phyloP scores from a whole-genome alignment of 805 yeast genomes.

The Metschnikowia cubensis region DNA sequence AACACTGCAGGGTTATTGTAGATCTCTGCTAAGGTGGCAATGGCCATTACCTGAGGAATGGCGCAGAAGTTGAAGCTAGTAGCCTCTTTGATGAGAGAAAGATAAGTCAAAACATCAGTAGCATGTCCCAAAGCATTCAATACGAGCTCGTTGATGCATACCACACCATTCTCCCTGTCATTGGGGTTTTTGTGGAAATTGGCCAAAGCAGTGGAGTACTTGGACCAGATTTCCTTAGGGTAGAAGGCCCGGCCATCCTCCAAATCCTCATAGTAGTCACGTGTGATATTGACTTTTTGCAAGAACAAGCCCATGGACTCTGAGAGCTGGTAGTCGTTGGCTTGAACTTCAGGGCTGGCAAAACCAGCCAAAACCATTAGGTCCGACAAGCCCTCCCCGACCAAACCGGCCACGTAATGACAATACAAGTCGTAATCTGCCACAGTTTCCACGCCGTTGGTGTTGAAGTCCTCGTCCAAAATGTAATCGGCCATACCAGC shows the following conservation, averaged over 20 bases:
- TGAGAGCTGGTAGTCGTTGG: constrained; percentile 53
- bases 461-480: constrained; percentile 69
- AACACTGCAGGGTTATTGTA: constrained; percentile 77
- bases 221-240: constrained; percentile 92
- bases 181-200: constrained; percentile 48
- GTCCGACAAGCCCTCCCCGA: constrained; percentile 91
- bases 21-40: constrained; percentile 85
- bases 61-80: constrained; percentile 89
- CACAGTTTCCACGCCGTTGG: constrained; percentile 72
- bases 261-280: constrained; percentile 91
- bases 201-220: constrained; percentile 61
- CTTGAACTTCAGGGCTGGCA: constrained; percentile 48
- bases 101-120: constrained; percentile 68
- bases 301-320: constrained; percentile 92
- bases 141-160: constrained; percentile 78
- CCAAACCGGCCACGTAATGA: constrained; percentile 95
- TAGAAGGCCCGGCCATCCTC: constrained; percentile 91
- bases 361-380: constrained; percentile 73
- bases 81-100: constrained; percentile 74
- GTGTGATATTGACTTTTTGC: constrained; percentile 93
- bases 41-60: constrained; percentile 98
- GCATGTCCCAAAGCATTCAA: constrained; percentile 76
- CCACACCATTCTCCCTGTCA: constrained; percentile 56
- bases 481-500: constrained; percentile 97
- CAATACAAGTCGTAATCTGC: constrained; percentile 88